These are phyloP conservation scores for Begonia masoniana DNA, from an alignment of 306 rosid species.

Conservation along the genomic window DNA sequence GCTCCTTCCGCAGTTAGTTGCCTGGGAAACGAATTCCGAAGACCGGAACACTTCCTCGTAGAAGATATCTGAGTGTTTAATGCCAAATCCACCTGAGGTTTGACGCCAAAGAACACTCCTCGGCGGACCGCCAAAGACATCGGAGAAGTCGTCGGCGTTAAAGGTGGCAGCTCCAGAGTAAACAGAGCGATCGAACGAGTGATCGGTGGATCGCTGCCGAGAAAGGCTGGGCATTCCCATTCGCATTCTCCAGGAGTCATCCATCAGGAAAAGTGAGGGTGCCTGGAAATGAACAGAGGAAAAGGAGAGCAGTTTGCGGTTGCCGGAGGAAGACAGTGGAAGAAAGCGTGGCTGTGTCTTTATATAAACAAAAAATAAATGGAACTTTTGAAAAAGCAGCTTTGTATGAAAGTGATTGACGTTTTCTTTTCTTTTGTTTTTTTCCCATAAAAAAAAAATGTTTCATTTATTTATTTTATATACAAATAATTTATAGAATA, in stretches of 20 bases:
- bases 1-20: conserved; percentile 23
- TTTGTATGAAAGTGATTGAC: too few relatives aligned
- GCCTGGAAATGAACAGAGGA: neutral
- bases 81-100: conserved; percentile 14
- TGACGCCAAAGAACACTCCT: conserved; percentile 40
- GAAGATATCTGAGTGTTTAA: conserved; percentile 14
- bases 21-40: conserved; percentile 20
- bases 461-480: too few relatives aligned
- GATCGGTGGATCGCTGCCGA: conserved; percentile 37
- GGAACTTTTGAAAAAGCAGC: too few relatives aligned
- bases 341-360: too few relatives aligned
- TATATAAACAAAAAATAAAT: too few relatives aligned
- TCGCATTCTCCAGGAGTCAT: conserved; percentile 49
- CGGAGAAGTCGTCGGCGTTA: conserved; percentile 46
- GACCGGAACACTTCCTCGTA: conserved; percentile 49
- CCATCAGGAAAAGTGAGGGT: conserved; percentile 24
- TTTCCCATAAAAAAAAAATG: too few relatives aligned
- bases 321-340: too few relatives aligned
- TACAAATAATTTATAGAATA: too few relatives aligned
- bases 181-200: conserved; percentile 11
- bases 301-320: too few relatives aligned
- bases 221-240: conserved; percentile 36
- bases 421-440: too few relatives aligned
- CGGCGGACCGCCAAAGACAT: conserved; percentile 88
- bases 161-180: conserved; percentile 20